Evolutionary conservation across 768 basidiomycete genomes (phyloP), one percentile per base, ranked within the genome.

Genomic region (Trametes punicea): DNA sequence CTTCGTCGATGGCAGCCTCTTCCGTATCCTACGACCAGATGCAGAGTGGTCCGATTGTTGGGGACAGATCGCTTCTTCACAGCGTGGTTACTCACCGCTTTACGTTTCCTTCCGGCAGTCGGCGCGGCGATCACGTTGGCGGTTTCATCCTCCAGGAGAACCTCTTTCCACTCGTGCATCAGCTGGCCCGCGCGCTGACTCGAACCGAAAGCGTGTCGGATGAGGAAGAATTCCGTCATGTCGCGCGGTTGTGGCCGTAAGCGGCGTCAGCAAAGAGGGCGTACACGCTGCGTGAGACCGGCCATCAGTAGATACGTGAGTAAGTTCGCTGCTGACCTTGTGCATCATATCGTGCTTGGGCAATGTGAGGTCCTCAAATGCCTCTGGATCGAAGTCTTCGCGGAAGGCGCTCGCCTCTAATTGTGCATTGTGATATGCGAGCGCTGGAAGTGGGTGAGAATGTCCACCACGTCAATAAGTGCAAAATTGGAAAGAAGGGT

Each of bases 321-420:
- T 33, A 23, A 55, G 26, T 8, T 51, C 55, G 15, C 49, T 60
- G 56, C 75, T 48, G 56, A 90, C 92, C 77, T 88, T 84, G 65
- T 92, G 88, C 52, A 98, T 93, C 67, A 80, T 77, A 55, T 85
- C 82, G 44, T 82, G 73, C 63, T 88, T 85, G 4, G 95, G 95
- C 56, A 79, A 68, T 0, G 95, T 93, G 62, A 86, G 72, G 70
- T 99, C 96, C 60, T 90, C 85, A 57, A 92, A 91, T 0, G 81
- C 72, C 53, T 84, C 81, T 1, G 80, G 75, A 67, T 96, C 85
- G 60, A 87, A 97, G 56, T 93, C 84, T 66, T 97, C 91, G 48
- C 90, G 84, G 72, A 98, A 95, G 0, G 97, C 97, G 51, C 84
- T 85, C 7, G 96, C 92, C 71, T 97, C 86, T 7, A 98, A 79